These are phyloP conservation scores for Corrigiola litoralis DNA, from an alignment of 179 eudicot species.

Conservation along the genomic window DNA sequence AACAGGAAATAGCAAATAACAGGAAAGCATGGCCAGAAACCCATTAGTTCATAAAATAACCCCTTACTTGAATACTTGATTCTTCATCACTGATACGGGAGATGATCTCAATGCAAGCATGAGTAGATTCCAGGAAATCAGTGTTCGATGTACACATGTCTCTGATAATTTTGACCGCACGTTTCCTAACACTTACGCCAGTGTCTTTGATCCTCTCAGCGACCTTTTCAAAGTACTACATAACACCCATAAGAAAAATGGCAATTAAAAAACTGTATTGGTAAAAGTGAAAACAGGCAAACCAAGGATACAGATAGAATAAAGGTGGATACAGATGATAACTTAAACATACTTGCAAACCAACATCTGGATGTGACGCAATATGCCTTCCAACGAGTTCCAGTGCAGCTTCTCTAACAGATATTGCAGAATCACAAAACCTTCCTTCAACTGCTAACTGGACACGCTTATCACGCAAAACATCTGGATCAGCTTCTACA, in stretches of 20 bases:
- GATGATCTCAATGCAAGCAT: constrained; percentile 90
- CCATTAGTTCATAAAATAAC: constrained; percentile 1
- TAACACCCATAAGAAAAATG: constrained; percentile 6
- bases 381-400: constrained; percentile 98
- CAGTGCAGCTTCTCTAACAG: constrained; percentile 97
- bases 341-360: constrained; percentile 59
- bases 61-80: constrained; percentile 86
- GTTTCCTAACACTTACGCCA: constrained; percentile 94
- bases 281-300: not conserved
- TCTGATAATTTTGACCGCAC: constrained; percentile 89
- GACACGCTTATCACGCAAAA: constrained; percentile 77
- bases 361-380: constrained; percentile 99
- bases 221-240: constrained; percentile 92
- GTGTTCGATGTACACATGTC: constrained; percentile 89
- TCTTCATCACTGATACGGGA: constrained; percentile 94
- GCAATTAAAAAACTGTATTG: constrained; percentile 5
- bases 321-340: not conserved
- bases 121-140: constrained; percentile 58
- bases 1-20: not conserved
- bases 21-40: not conserved
- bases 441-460: constrained; percentile 96
- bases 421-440: constrained; percentile 94
- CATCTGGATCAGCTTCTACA: constrained; percentile 99
- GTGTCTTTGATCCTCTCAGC: constrained; percentile 92
- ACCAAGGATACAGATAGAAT: constrained; percentile 8